Conservation (phyloP, 169 alveolate genomes). For the Plasmodium malariae region DNA sequence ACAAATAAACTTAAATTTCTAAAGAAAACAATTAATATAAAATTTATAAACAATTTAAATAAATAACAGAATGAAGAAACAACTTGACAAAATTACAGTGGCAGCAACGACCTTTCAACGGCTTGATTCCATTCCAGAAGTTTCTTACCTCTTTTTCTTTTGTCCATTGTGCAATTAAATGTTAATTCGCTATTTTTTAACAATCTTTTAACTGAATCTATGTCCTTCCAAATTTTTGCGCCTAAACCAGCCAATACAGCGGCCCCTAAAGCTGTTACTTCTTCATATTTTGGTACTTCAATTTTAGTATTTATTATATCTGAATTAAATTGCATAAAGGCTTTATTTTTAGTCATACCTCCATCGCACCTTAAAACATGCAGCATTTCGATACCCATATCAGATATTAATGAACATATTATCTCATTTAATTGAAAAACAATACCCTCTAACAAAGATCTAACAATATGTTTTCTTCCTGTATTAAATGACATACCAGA, state of each 20-base stretch:
- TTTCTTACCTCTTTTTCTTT: slow-evolving; percentile 67
- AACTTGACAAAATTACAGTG: slow-evolving; percentile 21
- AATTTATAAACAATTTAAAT: background rate
- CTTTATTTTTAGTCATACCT: slow-evolving; percentile 90
- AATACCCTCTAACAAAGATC: slow-evolving; percentile 93
- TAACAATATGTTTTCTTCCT: slow-evolving; percentile 88
- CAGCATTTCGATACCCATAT: slow-evolving; percentile 79
- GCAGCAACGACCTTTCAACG: slow-evolving; percentile 80
- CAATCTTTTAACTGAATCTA: slow-evolving; percentile 80
- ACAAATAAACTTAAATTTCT: too few relatives aligned
- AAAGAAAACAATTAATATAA: too few relatives aligned
- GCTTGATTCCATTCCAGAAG: slow-evolving; percentile 85
- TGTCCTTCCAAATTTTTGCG: slow-evolving; percentile 83
- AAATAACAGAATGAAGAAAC: background rate
- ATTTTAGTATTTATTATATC: slow-evolving; percentile 86
- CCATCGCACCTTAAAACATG: slow-evolving; percentile 93
- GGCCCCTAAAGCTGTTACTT: slow-evolving; percentile 93
- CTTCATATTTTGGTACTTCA: slow-evolving; percentile 76
- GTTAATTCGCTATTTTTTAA: slow-evolving; percentile 54
- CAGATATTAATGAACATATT: slow-evolving; percentile 74
- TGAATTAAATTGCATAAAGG: slow-evolving; percentile 88
- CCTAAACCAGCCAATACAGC: slow-evolving; percentile 93
- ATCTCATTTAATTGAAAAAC: slow-evolving; percentile 91
- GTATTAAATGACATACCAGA: slow-evolving; percentile 92
- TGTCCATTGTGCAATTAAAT: slow-evolving; percentile 79